Base-by-base conservation (phyloP, 495 filamentous ascomycete genomes). In the Penicillium pancosmium region DNA sequence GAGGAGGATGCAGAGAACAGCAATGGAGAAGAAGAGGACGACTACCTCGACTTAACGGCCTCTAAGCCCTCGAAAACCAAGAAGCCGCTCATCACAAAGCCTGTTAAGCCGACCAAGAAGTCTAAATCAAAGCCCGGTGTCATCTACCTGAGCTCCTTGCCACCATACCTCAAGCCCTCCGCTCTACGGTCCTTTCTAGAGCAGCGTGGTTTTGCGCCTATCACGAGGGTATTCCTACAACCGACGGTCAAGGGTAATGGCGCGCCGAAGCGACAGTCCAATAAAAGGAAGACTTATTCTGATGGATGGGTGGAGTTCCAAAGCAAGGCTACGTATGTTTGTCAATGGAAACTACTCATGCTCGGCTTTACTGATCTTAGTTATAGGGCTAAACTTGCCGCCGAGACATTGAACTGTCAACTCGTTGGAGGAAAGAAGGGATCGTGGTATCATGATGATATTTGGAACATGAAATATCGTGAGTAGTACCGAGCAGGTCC, bases 261-360 rank as follows among this genome's bases (percentile, higher is more conserved):
- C 77, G 50, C 73, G 72, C 31, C 85, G 8, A 78, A 80, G 25
- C 80, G 77, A 40, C 88, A 90, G n/a, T 88, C 90, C 23, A 97
- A 96, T 72, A 94, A 93, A 73, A 93, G 96, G 68, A 85, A 89
- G 57, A 84, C 80, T 15, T 98, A 89, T 73, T 87, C 86, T 6
- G 95, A 98, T 68, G 94, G 94, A 2, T 98, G 94, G 94, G 86
- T 98, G 16, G 94, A 98, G 66, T 97, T 96, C 65, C 82, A 80
- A 31, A 87, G 90, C 68, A 86, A 85, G 64, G 87, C 90, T 40
- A 95, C 94, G 4, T 95, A 95, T 68, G 72, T 86, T 10, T 90
- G 66, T 82, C 89, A 3, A 72, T 98, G 35, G 98, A 98, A 72
- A 87, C 90, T 27, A 92, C 82, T 23, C 86, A 97, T 46, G 46